These are phyloP conservation scores for Blastosporella zonata DNA, from an alignment of 1,284 basidiomycete species.

Conservation along the genomic window DNA sequence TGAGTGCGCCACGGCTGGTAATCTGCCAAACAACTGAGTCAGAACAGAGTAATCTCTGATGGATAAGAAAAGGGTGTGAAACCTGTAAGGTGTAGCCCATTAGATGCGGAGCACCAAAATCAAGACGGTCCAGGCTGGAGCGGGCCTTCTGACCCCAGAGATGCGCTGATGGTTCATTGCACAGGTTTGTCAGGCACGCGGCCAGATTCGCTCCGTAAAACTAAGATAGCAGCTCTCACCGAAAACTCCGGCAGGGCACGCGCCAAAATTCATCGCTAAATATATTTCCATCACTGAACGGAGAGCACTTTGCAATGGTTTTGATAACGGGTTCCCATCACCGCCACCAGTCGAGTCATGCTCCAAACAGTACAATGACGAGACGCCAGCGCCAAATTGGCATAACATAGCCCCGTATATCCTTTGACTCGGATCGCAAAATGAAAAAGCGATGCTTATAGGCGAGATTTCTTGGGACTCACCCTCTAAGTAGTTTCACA, in stretches of 20 bases:
- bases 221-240: not conserved
- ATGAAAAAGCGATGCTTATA: not conserved
- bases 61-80: slow-evolving; percentile 5
- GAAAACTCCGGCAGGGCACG: slow-evolving; percentile 2
- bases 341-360: not conserved
- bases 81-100: slow-evolving; percentile 3
- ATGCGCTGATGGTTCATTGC: not conserved
- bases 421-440: not conserved
- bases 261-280: not conserved
- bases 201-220: not conserved
- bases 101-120: slow-evolving; percentile 2
- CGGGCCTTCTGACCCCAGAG: not conserved
- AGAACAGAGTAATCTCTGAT: not conserved
- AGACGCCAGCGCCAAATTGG: too few relatives aligned
- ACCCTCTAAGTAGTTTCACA: not conserved
- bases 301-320: not conserved
- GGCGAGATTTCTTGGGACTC: not conserved
- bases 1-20: slow-evolving; percentile 14
- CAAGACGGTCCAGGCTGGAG: not conserved
- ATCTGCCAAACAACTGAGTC: slow-evolving; percentile 2
- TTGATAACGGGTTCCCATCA: not conserved
- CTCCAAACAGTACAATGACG: not conserved
- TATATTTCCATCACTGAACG: not conserved
- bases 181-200: slow-evolving; percentile 4
- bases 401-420: too few relatives aligned